These are phyloP conservation scores for Chamaenerion angustifolium DNA, from an alignment of 345 rosid species.

Conservation along the genomic window DNA sequence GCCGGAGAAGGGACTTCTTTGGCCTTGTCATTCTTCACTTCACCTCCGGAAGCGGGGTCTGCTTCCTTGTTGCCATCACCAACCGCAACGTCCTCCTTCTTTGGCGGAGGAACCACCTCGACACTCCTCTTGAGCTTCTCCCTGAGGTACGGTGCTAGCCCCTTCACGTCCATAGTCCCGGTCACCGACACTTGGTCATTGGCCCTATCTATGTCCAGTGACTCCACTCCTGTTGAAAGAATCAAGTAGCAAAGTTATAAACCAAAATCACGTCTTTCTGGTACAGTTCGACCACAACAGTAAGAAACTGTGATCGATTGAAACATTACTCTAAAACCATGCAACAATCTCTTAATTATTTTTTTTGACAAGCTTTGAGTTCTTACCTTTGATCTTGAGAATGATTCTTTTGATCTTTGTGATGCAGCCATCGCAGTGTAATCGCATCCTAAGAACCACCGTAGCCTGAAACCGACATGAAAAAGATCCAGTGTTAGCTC, in stretches of 20 bases:
- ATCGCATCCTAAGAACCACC: constrained; percentile 39
- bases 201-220: constrained; percentile 35
- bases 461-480: constrained; percentile 27
- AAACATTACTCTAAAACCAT: no score
- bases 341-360: no score
- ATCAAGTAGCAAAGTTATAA: neutral
- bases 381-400: constrained; percentile 29
- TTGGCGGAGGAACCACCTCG: constrained; percentile 29
- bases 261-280: no score
- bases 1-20: constrained; percentile 12
- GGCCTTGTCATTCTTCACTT: constrained; percentile 25
- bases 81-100: constrained; percentile 27
- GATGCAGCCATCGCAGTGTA: constrained; percentile 72
- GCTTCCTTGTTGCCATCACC: constrained; percentile 26
- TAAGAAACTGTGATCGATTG: no score
- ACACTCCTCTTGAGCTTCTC: constrained; percentile 50
- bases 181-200: constrained; percentile 66
- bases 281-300: no score
- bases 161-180: constrained; percentile 56
- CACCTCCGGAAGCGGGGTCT: constrained; percentile 7
- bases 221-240: constrained; percentile 38
- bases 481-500: constrained; percentile 2
- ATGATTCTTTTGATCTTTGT: constrained; percentile 37
- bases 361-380: neutral
- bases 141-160: constrained; percentile 30